Evolutionary conservation across 495 filamentous ascomycete species (phyloP), one percentile per base, ranked within the genome.

Genomic region (Neurospora terricola): DNA sequence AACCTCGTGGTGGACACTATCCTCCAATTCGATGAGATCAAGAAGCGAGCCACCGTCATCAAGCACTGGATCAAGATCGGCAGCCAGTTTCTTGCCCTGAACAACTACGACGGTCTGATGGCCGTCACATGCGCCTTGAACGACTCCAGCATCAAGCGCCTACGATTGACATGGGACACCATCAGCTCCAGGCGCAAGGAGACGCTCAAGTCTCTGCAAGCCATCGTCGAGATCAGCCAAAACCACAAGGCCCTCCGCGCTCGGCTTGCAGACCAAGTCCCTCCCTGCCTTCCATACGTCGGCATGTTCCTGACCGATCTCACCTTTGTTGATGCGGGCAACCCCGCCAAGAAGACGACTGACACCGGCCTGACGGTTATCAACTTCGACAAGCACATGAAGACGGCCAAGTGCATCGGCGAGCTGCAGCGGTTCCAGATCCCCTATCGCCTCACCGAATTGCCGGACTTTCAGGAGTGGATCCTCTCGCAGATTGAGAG

Each of bases 41-140:
- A 98, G 86, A 96, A 93, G 83, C 89, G 96, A 40, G 96, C 96
- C 3, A 80, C 86, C 2, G 90, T 94, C 66, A 96, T 99, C 84
- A 98, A 99, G 84, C 94, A 98, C 76, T 99, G 96, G 96, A 93
- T 97, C 71, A 99, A 99, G 85, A 92, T 98, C 74, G 92, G 93
- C 2, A 90, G 91, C 78, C 92, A 91, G 74, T 97, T 94, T 77
- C 84, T 96, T 12, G 90, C 93, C 74, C 86, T 99, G 9, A 92
- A 94, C 82, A 99, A 99, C 83, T 99, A 98, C 80, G 94, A 98
- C 78, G 92, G 93, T 1, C 85, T 98, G 48, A 97, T 97, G 93
- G 94, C 95, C 14, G 97, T 99, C 78, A 93, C 97, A 78, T 97
- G 94, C 84, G 93, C 92, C 0, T 81, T 99, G 68, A 94, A 96